Evolutionary conservation across 2,329 filamentous ascomycete species (phyloP).

Genomic region (Aaosphaeria pasadenensis): DNA sequence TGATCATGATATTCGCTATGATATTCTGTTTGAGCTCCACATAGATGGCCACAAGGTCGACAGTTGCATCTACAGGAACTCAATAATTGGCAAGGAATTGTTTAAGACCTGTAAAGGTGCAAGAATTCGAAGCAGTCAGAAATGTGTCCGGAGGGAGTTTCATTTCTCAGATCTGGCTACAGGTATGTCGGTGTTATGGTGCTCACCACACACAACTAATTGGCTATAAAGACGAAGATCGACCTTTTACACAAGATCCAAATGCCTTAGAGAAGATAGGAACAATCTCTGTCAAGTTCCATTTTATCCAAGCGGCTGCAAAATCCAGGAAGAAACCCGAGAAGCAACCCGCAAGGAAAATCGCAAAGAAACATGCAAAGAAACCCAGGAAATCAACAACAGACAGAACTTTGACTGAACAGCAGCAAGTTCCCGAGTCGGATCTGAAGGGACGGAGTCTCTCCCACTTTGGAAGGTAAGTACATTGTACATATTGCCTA

Average conservation of each 20-base stretch:
- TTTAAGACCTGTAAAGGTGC: neutral
- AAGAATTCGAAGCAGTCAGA: constrained; percentile 6
- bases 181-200: neutral
- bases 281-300: neutral
- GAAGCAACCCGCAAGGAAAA: no score
- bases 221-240: no score
- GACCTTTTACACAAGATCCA: neutral
- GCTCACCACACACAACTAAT: neutral
- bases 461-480: neutral
- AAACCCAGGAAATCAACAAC: neutral
- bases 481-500: neutral
- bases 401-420: neutral
- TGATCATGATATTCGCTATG: constrained; percentile 3
- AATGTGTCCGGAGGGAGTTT: constrained; percentile 2
- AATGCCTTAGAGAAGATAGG: neutral
- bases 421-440: neutral
- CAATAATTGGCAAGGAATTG: neutral
- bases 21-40: constrained; percentile 5
- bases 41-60: constrained; percentile 12
- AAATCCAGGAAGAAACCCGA: no score
- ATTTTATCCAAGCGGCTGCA: no score
- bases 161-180: neutral
- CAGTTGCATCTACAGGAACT: neutral
- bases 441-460: neutral
- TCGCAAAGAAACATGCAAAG: no score